These are phyloP conservation scores for Metschnikowia lunata DNA, from an alignment of 805 yeast genomes.

Conservation along the genomic window DNA sequence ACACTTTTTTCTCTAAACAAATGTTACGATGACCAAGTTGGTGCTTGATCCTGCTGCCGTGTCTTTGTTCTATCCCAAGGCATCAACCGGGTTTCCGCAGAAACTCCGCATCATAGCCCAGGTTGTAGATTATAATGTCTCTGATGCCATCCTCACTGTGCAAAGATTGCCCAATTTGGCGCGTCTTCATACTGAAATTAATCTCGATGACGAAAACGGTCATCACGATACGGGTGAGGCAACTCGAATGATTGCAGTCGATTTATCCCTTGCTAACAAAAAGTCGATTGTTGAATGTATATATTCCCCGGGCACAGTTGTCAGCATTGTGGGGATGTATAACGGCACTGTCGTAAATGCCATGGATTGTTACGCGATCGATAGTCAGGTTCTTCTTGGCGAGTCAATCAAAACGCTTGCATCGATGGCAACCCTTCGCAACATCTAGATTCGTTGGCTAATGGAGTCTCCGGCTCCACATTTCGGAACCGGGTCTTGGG, in stretches of 20 bases:
- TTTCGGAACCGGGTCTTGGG: too few species aligned
- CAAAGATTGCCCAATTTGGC: conserved; percentile 18
- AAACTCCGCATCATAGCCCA: conserved; percentile 30
- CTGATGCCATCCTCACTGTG: conserved; percentile 13
- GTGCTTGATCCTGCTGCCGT: conserved; percentile 26
- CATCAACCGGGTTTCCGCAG: conserved; percentile 18
- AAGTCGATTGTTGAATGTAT: background rate
- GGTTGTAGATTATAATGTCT: conserved; percentile 19
- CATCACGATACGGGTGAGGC: background rate
- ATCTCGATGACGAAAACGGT: conserved; percentile 9
- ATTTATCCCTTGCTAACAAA: conserved; percentile 1
- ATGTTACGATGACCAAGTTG: conserved; percentile 25
- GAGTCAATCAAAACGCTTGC: conserved; percentile 14
- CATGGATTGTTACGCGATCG: conserved; percentile 21
- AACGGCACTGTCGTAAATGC: conserved; percentile 25
- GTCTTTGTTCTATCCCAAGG: conserved; percentile 19
- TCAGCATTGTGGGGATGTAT: conserved; percentile 28
- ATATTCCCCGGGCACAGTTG: conserved; percentile 21
- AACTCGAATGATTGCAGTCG: conserved; percentile 1
- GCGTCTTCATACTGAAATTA: conserved; percentile 11
- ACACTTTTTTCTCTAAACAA: background rate
- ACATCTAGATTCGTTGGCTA: too few species aligned
- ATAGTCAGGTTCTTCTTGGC: conserved; percentile 13
- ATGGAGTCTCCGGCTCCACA: too few species aligned
- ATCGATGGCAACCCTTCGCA: conserved; percentile 13